Conservation (phyloP, 805 yeast species). For the Candida patagonica region DNA sequence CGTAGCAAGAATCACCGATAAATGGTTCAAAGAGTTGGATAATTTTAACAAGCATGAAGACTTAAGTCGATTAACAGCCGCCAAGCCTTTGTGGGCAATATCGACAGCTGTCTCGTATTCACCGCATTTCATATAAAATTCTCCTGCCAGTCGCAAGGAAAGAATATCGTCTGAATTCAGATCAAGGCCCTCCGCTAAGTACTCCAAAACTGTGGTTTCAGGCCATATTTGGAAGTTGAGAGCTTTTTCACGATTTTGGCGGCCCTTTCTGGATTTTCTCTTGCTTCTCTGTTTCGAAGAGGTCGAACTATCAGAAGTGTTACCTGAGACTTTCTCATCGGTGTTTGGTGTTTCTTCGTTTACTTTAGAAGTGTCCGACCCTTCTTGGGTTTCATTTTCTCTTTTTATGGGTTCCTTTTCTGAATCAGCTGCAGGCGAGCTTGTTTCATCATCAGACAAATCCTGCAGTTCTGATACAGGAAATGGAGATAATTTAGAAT, state of each 20-base stretch:
- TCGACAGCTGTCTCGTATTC: slow-evolving; percentile 58
- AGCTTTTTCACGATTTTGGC: background rate
- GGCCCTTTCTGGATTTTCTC: background rate
- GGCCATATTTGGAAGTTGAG: slow-evolving; percentile 13
- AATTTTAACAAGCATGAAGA: slow-evolving; percentile 29
- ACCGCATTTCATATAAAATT: slow-evolving; percentile 47
- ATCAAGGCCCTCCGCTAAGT: slow-evolving; percentile 44
- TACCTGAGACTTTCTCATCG: slow-evolving; percentile 1
- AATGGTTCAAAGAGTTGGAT: slow-evolving; percentile 44
- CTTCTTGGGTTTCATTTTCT: slow-evolving; percentile 8
- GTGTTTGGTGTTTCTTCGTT: slow-evolving; percentile 6
- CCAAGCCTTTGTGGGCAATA: slow-evolving; percentile 51
- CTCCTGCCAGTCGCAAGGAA: slow-evolving; percentile 56
- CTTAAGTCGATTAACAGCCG: slow-evolving; percentile 38
- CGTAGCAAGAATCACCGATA: slow-evolving; percentile 60
- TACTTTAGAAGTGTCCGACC: slow-evolving; percentile 20
- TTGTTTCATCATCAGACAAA: slow-evolving; percentile 21
- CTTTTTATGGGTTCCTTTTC: slow-evolving; percentile 18
- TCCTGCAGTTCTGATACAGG: slow-evolving; percentile 15
- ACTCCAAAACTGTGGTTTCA: slow-evolving; percentile 41
- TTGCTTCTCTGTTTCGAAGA: slow-evolving; percentile 8
- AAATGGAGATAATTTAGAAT: slow-evolving; percentile 63
- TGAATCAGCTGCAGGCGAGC: slow-evolving; percentile 13
- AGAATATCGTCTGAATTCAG: slow-evolving; percentile 36
- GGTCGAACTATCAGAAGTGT: slow-evolving; percentile 7